Base-by-base conservation (phyloP, 805 yeast species). In the Schwanniomyces vanrijiae region DNA sequence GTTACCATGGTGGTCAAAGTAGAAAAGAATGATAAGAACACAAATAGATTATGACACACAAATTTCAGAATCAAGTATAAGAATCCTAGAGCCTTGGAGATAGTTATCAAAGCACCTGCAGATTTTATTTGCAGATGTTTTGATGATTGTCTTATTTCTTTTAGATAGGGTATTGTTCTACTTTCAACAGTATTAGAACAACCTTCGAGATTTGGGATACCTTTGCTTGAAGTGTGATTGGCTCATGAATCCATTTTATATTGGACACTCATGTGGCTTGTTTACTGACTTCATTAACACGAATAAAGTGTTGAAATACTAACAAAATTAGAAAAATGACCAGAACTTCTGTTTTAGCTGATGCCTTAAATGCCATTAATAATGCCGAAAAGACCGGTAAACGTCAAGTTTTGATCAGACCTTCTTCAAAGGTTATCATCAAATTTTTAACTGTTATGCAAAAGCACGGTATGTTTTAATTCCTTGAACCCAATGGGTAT, bases 301-400 rank as follows among this genome's bases (percentile, higher is more conserved):
- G 45, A 21, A 19, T 38, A 37, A 48, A 29, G 44, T 39, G 39
- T 33, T 25, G 19, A 20, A 37, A 21, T 49, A 44, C 46, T 38
- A 45, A 58, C 62, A 49, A 51, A 48, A 60, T 1, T 29, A 37
- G 28, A 40, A 21, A 70, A 73, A 90, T 92, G 98, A 89, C 97
- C 76, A 91, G 97, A 83, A 83, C 97, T 62, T 91, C 98, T 63
- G 97, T 88, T 76, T 88, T 91, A 77, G 97, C 96, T 72, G 98
- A 91, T 81, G 97, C 97, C 71, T 86, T 91, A 69, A 91, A 91
- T 81, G 86, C 96, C 68, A 91, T 91, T 78, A 90, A 90, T 90
- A 91, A 91, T 79, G 98, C 98, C 78, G 97, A 91, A 82, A 91
- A 90, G 82, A 86, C 96, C 77, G 98, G 98, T 77, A 91, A 91